Evolutionary conservation across 2,329 filamentous ascomycete species (phyloP).

Genomic region (Epichloe coenophiala): DNA sequence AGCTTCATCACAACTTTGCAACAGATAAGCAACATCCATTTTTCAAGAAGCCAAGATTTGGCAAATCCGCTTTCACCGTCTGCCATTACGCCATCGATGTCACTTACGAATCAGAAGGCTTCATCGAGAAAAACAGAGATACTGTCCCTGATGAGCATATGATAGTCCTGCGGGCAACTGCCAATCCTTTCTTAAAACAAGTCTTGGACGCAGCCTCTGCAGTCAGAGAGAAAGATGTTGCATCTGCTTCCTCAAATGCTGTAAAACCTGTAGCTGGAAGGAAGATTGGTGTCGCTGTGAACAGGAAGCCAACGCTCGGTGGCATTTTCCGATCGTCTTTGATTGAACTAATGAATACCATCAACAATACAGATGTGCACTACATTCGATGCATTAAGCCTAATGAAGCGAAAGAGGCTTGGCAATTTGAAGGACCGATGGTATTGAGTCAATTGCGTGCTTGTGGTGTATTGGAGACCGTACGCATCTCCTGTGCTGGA

Average conservation of each 20-base stretch:
- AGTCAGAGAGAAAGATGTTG: constrained; percentile 79
- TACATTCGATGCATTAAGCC: constrained; percentile 99
- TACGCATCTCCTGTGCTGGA: constrained; percentile 91
- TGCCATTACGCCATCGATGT: constrained; percentile 98
- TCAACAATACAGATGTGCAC: constrained; percentile 95
- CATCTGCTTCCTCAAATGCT: constrained; percentile 50
- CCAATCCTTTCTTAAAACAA: constrained; percentile 70
- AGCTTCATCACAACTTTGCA: constrained; percentile 87
- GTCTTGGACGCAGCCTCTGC: constrained; percentile 76
- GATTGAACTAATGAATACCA: constrained; percentile 95
- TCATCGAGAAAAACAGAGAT: constrained; percentile 98
- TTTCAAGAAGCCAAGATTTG: constrained; percentile 97
- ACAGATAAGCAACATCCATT: constrained; percentile 88
- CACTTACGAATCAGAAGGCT: constrained; percentile 96
- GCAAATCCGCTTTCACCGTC: constrained; percentile 93
- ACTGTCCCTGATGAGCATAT: constrained; percentile 98
- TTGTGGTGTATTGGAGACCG: constrained; percentile 97
- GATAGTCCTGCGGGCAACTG: constrained; percentile 74
- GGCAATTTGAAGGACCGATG: constrained; percentile 99
- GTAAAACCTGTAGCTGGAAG: constrained; percentile 70
- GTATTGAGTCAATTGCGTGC: constrained; percentile 92
- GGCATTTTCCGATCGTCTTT: constrained; percentile 98
- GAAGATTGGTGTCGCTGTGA: constrained; percentile 82
- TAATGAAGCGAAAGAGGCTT: constrained; percentile 90
- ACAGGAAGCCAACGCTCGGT: constrained; percentile 90